A percentile compares a stretch with the other conserved stretches of the same genome.
Evolutionary conservation across 2,329 filamentous ascomycete genomes (phyloP).

Genomic region (Epichloe gansuensis): DNA sequence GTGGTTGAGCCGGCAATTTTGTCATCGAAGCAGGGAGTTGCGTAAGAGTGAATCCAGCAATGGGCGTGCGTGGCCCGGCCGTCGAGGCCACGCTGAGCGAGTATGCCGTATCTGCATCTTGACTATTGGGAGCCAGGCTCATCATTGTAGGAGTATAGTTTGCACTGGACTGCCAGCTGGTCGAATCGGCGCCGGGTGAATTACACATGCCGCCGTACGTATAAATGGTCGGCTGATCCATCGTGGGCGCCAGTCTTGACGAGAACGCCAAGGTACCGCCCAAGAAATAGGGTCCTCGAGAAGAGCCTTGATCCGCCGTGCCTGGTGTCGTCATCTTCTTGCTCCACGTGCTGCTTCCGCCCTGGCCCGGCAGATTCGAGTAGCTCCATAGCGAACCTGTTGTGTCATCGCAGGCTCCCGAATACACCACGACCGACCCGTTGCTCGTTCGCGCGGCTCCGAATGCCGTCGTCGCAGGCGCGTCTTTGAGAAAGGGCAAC

Average conservation of each 20-base stretch:
- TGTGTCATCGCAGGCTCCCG: slow-evolving; percentile 55
- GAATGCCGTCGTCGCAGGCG: slow-evolving; percentile 43
- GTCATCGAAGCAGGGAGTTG: slow-evolving; percentile 57
- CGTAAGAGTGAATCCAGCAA: slow-evolving; percentile 81
- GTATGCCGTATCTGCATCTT: slow-evolving; percentile 19
- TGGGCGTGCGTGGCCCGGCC: slow-evolving; percentile 57
- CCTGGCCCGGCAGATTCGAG: slow-evolving; percentile 29
- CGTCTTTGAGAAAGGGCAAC: slow-evolving; percentile 49
- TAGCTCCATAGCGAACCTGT: slow-evolving; percentile 58
- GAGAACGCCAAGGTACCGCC: slow-evolving; percentile 56
- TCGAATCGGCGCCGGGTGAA: slow-evolving; percentile 23
- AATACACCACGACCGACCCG: slow-evolving; percentile 61
- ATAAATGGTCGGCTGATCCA: slow-evolving; percentile 49
- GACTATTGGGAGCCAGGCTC: slow-evolving; percentile 39
- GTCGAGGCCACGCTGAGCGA: slow-evolving; percentile 26
- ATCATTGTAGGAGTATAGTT: slow-evolving; percentile 75
- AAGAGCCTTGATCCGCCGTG: slow-evolving; percentile 11
- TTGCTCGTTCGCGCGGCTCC: slow-evolving; percentile 53
- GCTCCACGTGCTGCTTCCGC: slow-evolving; percentile 13
- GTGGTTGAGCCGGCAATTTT: slow-evolving; percentile 53
- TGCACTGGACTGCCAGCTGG: slow-evolving; percentile 53
- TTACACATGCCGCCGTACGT: slow-evolving; percentile 89
- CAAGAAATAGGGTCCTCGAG: slow-evolving; percentile 34
- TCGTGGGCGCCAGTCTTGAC: slow-evolving; percentile 38
- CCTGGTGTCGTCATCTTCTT: slow-evolving; percentile 17